Evolutionary conservation across 192 early-diverging fungal species (phyloP), one percentile per base, ranked within the genome.

Genomic region (Coemansia sp.): DNA sequence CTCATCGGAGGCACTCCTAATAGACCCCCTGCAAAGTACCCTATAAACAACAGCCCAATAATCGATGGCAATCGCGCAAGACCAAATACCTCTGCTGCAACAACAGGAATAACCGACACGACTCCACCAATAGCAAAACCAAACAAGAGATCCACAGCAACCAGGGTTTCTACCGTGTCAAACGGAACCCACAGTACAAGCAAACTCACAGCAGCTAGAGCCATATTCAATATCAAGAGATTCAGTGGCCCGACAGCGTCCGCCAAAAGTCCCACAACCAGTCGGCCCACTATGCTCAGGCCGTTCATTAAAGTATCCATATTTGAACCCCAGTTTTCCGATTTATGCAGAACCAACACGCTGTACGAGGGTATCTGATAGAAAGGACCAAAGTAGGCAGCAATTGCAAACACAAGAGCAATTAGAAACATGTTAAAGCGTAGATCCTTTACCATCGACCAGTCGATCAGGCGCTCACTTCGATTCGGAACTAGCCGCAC

Each of bases 261-360:
- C 0, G 80, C 65, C 55, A 78, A 50, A 24, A 83, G 51, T 5
- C 80, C 80, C 2, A 74, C 70, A 3, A 65, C 54, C 64, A 83
- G 58, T 21, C 80, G 66, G 14, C 80, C 80, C 22, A 75, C 39
- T 24, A 83, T 76, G 60, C 75, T 78, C 29, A 77, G 57, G 0
- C 75, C 80, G 36, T 83, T 83, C 75, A 83, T 83, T 6, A 83
- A 56, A 24, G 75, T 83, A 29, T 75, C 80, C 76, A 83, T 77
- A 42, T 77, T 78, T 27, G 80, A 78, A 9, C 75, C 80, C 80
- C 75, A 83, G 51, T 30, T 64, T 29, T 65, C 65, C 0, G 80
- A 83, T 57, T 82, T 76, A 64, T 78, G 69, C 54, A 77, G 64
- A 30, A 83, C 72, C 0, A 77, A 69, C 21, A 78, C 76, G 61